Evolutionary conservation across 164 flowering plant genomes (phyloP).

Genomic region (Tetrastigma voinierianum): DNA sequence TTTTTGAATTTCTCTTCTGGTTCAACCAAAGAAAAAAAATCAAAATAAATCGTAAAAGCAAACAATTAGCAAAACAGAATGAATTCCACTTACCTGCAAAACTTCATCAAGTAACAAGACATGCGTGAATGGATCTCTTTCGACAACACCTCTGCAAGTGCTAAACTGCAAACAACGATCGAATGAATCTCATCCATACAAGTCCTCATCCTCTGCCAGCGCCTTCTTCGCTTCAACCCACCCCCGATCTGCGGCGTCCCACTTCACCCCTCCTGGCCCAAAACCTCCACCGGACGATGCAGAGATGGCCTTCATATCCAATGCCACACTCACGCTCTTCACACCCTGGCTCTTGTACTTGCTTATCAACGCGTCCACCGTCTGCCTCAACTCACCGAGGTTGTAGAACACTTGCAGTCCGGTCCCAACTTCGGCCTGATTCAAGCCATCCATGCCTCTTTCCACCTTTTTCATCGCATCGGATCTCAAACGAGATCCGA

Average conservation of each 20-base stretch:
- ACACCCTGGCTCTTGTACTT: conserved; percentile 71
- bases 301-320: conserved; percentile 90
- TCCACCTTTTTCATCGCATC: conserved; percentile 85
- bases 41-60: background rate
- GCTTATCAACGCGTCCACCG: conserved; percentile 71
- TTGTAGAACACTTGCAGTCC: conserved; percentile 96
- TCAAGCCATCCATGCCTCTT: conserved; percentile 84
- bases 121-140: conserved; percentile 97
- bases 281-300: conserved; percentile 48
- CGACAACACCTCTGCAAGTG: conserved; percentile 93
- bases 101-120: conserved; percentile 88
- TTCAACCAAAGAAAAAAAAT: background rate
- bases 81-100: conserved; percentile 55
- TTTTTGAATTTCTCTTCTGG: too few relatives aligned
- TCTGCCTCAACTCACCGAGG: conserved; percentile 70
- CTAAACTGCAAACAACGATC: conserved; percentile 83
- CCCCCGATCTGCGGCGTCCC: conserved; percentile 96
- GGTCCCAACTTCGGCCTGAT: conserved; percentile 95
- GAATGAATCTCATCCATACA: conserved; percentile 94
- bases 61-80: background rate
- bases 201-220: conserved; percentile 76
- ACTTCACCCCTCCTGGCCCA: conserved; percentile 90
- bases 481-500: conserved; percentile 48
- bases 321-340: conserved; percentile 65
- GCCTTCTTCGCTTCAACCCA: conserved; percentile 77